Evolutionary conservation across 2,329 filamentous ascomycete genomes (phyloP).

Genomic region (Harringtonia lauricola): DNA sequence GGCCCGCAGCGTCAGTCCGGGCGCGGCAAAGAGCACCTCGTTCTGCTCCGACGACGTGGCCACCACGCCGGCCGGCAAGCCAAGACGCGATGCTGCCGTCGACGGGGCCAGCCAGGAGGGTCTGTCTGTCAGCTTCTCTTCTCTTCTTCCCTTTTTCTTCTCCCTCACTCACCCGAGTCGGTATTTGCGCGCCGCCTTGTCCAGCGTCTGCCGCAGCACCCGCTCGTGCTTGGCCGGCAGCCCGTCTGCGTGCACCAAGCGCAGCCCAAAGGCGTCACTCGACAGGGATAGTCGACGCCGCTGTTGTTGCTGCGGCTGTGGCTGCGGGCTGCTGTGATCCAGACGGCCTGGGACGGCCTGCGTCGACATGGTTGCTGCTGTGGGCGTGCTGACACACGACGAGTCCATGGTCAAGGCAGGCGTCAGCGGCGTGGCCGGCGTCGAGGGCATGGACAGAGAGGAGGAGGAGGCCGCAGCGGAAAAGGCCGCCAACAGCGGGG

Average conservation of each 20-base stretch:
- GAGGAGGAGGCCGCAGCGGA: not conserved
- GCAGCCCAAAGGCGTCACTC: conserved; percentile 31
- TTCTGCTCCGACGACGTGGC: conserved; percentile 47
- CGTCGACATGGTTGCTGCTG: conserved; percentile 16
- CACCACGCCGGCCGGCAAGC: conserved; percentile 40
- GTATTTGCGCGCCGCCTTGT: conserved; percentile 41
- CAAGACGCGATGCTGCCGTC: conserved; percentile 28
- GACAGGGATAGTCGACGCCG: too few relatives aligned
- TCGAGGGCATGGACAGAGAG: not conserved
- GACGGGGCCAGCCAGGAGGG: conserved; percentile 32
- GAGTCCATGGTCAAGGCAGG: conserved; percentile 4
- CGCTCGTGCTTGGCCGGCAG: conserved; percentile 36
- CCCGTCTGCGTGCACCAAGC: conserved; percentile 35
- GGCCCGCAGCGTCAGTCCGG: conserved; percentile 46
- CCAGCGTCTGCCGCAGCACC: conserved; percentile 34
- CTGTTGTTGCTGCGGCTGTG: conserved; percentile 15
- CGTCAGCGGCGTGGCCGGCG: conserved; percentile 23
- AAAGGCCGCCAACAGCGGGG: conserved; percentile 1
- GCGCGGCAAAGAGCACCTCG: conserved; percentile 47
- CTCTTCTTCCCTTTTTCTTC: too few relatives aligned
- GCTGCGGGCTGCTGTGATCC: too few relatives aligned
- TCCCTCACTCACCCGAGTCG: conserved; percentile 26
- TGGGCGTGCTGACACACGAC: conserved; percentile 14
- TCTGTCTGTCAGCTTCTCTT: conserved; percentile 18
- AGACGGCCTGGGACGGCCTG: too few relatives aligned